phyloP scores from a whole-genome alignment of 2,329 filamentous ascomycete genomes.

The Cladosporium sp. region DNA sequence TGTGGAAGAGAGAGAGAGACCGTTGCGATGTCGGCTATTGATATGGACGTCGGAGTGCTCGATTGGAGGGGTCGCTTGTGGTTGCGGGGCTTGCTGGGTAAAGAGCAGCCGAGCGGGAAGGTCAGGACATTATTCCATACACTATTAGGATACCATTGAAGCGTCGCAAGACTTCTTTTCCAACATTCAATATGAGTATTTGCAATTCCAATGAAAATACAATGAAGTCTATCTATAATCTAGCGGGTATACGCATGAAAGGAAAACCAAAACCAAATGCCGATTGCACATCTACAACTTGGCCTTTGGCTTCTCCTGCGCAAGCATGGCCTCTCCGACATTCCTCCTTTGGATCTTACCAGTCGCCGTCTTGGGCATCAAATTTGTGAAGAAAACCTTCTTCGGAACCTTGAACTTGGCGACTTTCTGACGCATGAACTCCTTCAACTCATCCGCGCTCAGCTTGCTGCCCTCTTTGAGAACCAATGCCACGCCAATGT shows the following conservation, averaged over 20 bases:
- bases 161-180: too few relatives aligned
- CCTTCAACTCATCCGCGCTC: conserved; percentile 59
- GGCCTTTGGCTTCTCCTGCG: conserved; percentile 14
- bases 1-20: background rate
- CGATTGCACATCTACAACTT: conserved; percentile 8
- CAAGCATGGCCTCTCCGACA: conserved; percentile 81
- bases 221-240: background rate
- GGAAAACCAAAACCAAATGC: too few relatives aligned
- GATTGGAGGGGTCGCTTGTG: background rate
- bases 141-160: too few relatives aligned
- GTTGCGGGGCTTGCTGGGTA: background rate
- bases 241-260: background rate
- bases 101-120: background rate
- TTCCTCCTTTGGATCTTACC: conserved; percentile 83
- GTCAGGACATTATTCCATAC: too few relatives aligned
- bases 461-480: conserved; percentile 58
- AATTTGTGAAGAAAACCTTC: conserved; percentile 76
- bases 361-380: conserved; percentile 84
- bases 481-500: conserved; percentile 73
- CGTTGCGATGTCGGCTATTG: conserved; percentile 14
- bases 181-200: too few relatives aligned
- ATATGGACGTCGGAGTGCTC: background rate
- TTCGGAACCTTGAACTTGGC: conserved; percentile 85
- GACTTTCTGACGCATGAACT: conserved; percentile 65
- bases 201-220: too few relatives aligned